phyloP scores from a whole-genome alignment of 1,139 yeast genomes.

The Kazachstania sp. region DNA sequence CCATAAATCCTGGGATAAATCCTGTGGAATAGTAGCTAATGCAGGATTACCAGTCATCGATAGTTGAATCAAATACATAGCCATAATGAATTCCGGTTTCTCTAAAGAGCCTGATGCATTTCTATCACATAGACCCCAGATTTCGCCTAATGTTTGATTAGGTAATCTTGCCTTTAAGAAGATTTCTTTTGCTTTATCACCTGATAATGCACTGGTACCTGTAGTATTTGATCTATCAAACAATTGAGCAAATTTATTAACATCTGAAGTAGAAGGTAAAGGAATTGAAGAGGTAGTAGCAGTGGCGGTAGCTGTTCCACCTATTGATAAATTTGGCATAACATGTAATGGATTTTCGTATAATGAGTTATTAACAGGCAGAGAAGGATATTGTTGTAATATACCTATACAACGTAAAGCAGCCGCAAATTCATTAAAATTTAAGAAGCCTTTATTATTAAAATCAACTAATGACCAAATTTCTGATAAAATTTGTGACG shows the following conservation, averaged over 20 bases:
- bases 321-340: background rate
- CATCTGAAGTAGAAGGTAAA: conserved; percentile 55
- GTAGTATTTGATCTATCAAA: conserved; percentile 50
- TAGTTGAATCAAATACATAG: conserved; percentile 92
- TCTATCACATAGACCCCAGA: conserved; percentile 83
- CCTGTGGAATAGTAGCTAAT: conserved; percentile 47
- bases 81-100: conserved; percentile 71
- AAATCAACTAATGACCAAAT: conserved; percentile 91
- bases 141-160: conserved; percentile 64
- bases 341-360: conserved; percentile 22
- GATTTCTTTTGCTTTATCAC: conserved; percentile 72
- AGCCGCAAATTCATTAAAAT: conserved; percentile 70
- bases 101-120: conserved; percentile 63
- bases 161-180: conserved; percentile 84
- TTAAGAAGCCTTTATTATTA: conserved; percentile 75
- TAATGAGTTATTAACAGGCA: conserved; percentile 19
- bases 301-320: background rate
- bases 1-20: conserved; percentile 62
- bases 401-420: conserved; percentile 89
- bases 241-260: conserved; percentile 61
- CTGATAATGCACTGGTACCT: conserved; percentile 48
- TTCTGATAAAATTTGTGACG: conserved; percentile 72
- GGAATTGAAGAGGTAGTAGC: conserved; percentile 36
- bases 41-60: conserved; percentile 57
- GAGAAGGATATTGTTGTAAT: conserved; percentile 43